These are phyloP conservation scores for Globisporangium yorkense DNA, from an alignment of 352 stramenopile species.

Conservation along the genomic window DNA sequence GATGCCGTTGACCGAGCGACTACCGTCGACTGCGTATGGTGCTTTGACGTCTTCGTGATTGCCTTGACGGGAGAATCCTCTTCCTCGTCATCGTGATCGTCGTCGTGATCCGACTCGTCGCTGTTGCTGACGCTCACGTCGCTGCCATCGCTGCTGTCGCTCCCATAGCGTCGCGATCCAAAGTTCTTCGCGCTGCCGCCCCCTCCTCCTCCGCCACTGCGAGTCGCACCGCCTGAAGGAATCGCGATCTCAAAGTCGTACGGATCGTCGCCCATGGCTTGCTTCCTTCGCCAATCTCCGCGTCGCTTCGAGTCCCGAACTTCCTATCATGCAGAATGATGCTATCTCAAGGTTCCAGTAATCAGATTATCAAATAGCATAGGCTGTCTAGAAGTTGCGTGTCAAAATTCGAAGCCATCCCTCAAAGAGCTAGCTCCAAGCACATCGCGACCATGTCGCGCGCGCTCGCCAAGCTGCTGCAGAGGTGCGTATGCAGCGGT, in stretches of 20 bases:
- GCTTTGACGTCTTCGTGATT: neutral
- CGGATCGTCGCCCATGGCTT: conserved; percentile 16
- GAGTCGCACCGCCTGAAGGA: neutral
- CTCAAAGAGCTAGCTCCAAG: neutral
- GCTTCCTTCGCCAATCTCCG: neutral
- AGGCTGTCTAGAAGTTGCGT: neutral
- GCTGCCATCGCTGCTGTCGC: neutral
- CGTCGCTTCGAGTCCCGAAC: neutral
- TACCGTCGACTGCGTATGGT: neutral
- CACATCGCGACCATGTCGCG: conserved; percentile 14
- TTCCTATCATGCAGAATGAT: neutral
- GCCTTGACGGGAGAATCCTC: neutral
- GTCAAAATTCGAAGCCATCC: neutral
- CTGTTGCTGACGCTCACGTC: conserved; percentile 5
- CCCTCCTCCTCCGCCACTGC: neutral
- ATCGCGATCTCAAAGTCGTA: conserved; percentile 29
- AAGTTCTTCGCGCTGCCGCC: neutral
- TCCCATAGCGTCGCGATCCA: conserved; percentile 1
- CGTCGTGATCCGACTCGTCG: conserved; percentile 3
- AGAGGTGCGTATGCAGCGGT: neutral
- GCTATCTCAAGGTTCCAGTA: neutral
- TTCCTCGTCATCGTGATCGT: neutral
- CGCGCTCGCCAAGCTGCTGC: conserved; percentile 22
- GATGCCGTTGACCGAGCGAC: neutral
- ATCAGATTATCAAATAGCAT: conserved; percentile 5